phyloP scores from a whole-genome alignment of 495 filamentous ascomycete genomes.

The Lineolata rhizophorae region DNA sequence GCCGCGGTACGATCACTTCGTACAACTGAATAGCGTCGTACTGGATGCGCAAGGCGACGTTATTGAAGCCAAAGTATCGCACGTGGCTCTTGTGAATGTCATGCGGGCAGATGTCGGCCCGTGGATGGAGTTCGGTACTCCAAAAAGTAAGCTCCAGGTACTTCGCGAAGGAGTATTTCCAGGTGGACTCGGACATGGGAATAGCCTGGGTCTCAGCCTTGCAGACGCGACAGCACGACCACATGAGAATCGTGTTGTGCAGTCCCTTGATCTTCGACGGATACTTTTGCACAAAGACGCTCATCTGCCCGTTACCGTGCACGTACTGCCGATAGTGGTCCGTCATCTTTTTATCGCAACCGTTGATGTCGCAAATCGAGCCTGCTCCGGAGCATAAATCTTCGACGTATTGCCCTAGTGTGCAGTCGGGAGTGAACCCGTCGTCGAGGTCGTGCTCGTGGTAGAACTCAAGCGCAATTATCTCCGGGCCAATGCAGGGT shows the following conservation, averaged over 20 bases:
- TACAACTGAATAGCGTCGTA: slow-evolving; percentile 80
- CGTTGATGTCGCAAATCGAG: slow-evolving; percentile 54
- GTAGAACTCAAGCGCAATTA: slow-evolving; percentile 77
- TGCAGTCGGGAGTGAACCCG: slow-evolving; percentile 64
- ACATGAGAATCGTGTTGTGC: slow-evolving; percentile 79
- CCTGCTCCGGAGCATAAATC: slow-evolving; percentile 61
- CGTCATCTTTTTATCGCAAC: slow-evolving; percentile 72
- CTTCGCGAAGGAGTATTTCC: slow-evolving; percentile 98
- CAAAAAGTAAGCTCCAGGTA: slow-evolving; percentile 94
- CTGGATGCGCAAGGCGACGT: slow-evolving; percentile 68
- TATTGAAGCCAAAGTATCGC: slow-evolving; percentile 74
- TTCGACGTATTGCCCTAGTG: slow-evolving; percentile 88
- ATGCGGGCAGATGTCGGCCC: slow-evolving; percentile 71
- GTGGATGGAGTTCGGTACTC: slow-evolving; percentile 62
- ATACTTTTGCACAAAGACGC: slow-evolving; percentile 62
- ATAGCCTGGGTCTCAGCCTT: slow-evolving; percentile 71
- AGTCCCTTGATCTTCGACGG: slow-evolving; percentile 45
- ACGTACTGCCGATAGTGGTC: slow-evolving; percentile 96
- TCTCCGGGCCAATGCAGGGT: slow-evolving; percentile 73
- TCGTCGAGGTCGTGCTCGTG: slow-evolving; percentile 56
- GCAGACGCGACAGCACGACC: slow-evolving; percentile 87
- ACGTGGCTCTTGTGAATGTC: slow-evolving; percentile 84
- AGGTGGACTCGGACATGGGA: slow-evolving; percentile 86
- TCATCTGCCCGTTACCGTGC: slow-evolving; percentile 84
- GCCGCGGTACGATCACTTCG: slow-evolving; percentile 85